phyloP scores from a whole-genome alignment of 2,329 filamentous ascomycete genomes.

The Aspergillus arachidicola region DNA sequence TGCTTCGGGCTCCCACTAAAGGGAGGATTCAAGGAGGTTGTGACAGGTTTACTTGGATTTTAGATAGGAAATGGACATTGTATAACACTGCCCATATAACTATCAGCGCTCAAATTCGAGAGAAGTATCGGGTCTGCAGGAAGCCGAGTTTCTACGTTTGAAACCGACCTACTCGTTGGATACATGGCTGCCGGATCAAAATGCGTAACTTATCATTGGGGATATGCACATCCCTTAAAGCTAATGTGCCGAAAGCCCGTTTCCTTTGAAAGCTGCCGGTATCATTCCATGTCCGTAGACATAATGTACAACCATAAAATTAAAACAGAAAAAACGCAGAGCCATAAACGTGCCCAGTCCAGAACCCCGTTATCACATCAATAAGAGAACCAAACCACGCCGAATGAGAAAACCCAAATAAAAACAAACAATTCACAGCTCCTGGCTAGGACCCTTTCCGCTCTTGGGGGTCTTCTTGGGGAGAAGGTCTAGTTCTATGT shows the following conservation, averaged over 20 bases:
- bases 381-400: slow-evolving; percentile 70
- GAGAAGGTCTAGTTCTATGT: slow-evolving; percentile 73
- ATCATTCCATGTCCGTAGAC: slow-evolving; percentile 57
- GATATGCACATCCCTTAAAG: background rate
- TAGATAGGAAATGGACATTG: background rate
- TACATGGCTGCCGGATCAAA: background rate
- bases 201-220: slow-evolving; percentile 4
- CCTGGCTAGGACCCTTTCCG: slow-evolving; percentile 86
- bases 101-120: background rate
- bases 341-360: slow-evolving; percentile 61
- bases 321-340: slow-evolving; percentile 49
- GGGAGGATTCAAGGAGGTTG: background rate
- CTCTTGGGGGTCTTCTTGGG: slow-evolving; percentile 99
- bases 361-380: slow-evolving; percentile 75
- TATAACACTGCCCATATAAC: background rate
- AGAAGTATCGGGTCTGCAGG: background rate
- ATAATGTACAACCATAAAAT: slow-evolving; percentile 64
- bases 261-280: slow-evolving; percentile 41
- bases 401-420: slow-evolving; percentile 66
- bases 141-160: background rate
- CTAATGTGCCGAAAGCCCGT: slow-evolving; percentile 20
- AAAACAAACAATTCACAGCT: slow-evolving; percentile 70
- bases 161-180: background rate
- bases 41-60: background rate
- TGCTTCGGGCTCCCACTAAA: slow-evolving; percentile 12